Evolutionary conservation across 257 asterid species (phyloP), one percentile per base, ranked within the genome.

Genomic region (Solanum chilense): DNA sequence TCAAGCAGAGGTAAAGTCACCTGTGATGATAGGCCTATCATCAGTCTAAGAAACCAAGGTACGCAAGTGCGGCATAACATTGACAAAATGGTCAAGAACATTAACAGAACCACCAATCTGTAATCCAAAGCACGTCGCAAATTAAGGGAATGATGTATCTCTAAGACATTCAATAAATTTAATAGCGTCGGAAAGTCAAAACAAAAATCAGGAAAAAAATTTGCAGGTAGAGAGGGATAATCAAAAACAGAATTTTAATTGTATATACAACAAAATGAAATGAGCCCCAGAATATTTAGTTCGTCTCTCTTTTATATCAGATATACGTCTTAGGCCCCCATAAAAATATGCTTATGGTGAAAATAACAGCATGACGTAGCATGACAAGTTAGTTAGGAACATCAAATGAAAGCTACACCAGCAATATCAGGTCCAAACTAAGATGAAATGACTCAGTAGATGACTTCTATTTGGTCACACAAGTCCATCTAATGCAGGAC

Each of bases 11-110:
- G 62, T 80, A 82, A 74, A 81, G n/a, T 90, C 87, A 93, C 97
- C 98, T 95, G 93, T 88, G 97, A 90, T 88, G 98, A 94, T 77
- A 95, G 93, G 89, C 93, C 90, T 78, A 92, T 94, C 97, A 95
- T 93, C 94, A 95, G 89, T 94, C 92, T 95, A 86, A 95, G 92
- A 89, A 94, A 92, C 96, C 95, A 85, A 86, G 97, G 98, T 82
- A 95, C 88, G 77, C 93, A 94, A 49, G 94, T 94, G 86, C 94
- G 93, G 76, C 93, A 92, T 83, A 93, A 85, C 83, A 94, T 84
- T 25, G 94, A 87, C 90, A 94, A 91, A 81, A 89, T 71, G 42
- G 92, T 88, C 89, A 95, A 88, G 92, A 94, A 95, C 56, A 90
- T 84, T 66, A 88, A 62, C 86, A 95, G 87, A 90, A 91, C 90